Conservation (phyloP, 257 asterid genomes). For the Solanum peruvianum region DNA sequence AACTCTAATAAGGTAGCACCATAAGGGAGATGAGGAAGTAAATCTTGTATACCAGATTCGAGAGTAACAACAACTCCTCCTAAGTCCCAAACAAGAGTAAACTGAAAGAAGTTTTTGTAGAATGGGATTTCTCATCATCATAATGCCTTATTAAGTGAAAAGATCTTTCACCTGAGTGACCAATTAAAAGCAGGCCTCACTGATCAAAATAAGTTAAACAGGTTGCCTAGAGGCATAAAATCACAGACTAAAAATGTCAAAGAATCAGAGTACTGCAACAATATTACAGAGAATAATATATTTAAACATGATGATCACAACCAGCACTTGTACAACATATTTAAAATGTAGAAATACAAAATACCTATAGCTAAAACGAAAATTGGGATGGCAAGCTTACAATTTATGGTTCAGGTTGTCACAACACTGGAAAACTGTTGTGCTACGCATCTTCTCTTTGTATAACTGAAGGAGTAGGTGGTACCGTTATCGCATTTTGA, state of each 20-base stretch:
- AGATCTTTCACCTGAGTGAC: background rate
- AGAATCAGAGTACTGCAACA: background rate
- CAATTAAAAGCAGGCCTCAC: background rate
- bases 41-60: background rate
- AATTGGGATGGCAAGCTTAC: background rate
- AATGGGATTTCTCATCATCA: background rate
- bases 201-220: background rate
- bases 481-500: slow-evolving; percentile 31
- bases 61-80: background rate
- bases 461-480: slow-evolving; percentile 33
- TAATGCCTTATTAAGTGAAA: background rate
- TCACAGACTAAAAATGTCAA: background rate
- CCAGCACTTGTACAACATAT: background rate
- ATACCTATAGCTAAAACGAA: background rate
- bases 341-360: background rate
- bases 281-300: background rate
- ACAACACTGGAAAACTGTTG: background rate
- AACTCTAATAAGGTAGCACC: background rate
- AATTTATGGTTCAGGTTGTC: background rate
- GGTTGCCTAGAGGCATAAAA: background rate
- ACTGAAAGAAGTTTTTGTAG: background rate
- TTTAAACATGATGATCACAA: background rate
- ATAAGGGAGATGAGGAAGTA: background rate
- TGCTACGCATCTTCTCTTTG: slow-evolving; percentile 27
- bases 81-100: background rate